Evolutionary conservation across 441 rosid species (phyloP).

Genomic region (Eruca vesicaria): DNA sequence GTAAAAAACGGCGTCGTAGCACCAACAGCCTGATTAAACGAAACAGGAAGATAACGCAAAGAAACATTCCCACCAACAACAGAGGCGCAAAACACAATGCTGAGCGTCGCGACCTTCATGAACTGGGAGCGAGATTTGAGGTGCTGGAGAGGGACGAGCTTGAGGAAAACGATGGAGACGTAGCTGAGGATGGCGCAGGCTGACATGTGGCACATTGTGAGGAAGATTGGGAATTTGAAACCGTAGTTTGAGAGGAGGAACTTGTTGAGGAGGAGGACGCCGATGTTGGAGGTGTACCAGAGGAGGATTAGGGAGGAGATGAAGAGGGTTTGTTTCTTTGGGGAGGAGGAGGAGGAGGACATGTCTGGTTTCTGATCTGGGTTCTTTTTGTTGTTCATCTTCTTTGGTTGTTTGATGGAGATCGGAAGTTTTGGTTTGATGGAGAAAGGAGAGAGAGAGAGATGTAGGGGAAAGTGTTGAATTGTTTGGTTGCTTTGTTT

Average conservation of each 20-base stretch:
- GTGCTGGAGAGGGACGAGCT: conserved; percentile 75
- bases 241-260: conserved; percentile 82
- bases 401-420: conserved; percentile 8
- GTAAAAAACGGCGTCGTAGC: not conserved
- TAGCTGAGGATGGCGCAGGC: conserved; percentile 87
- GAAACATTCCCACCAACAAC: not conserved
- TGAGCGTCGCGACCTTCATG: not conserved
- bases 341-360: conserved; percentile 29
- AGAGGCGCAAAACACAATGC: not conserved
- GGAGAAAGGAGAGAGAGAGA: not conserved
- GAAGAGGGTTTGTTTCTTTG: conserved; percentile 49
- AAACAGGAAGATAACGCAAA: not conserved
- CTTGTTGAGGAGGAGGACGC: conserved; percentile 83
- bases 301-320: conserved; percentile 52
- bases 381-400: conserved; percentile 29
- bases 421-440: conserved; percentile 17
- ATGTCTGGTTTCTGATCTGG: conserved; percentile 34
- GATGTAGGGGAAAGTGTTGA: not conserved
- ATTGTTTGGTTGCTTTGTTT: conserved; percentile 11
- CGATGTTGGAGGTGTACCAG: conserved; percentile 89
- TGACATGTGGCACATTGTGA: conserved; percentile 95
- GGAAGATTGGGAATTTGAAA: conserved; percentile 83
- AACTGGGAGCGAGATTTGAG: conserved; percentile 75
- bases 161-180: conserved; percentile 74
- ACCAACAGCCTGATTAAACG: not conserved